These are phyloP conservation scores for Saccharomyces kudriavzevii DNA, from an alignment of 805 yeast genomes.

Conservation along the genomic window DNA sequence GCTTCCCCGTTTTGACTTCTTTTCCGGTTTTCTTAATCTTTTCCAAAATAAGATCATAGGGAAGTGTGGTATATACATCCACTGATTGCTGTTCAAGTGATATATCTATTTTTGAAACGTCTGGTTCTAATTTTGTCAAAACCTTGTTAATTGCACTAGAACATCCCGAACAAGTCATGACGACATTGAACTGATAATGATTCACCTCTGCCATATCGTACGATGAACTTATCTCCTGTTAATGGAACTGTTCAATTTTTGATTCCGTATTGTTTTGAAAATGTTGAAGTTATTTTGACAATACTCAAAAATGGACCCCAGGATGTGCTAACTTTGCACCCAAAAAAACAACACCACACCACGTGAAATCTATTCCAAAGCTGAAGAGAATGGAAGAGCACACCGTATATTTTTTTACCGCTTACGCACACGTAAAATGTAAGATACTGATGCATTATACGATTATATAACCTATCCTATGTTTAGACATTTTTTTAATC, in stretches of 20 bases:
- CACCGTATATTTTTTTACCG: neutral
- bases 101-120: conserved; percentile 59
- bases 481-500: conserved; percentile 3
- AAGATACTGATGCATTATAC: neutral
- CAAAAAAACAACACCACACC: neutral
- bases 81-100: conserved; percentile 78
- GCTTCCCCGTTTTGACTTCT: conserved; percentile 58
- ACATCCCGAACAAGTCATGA: conserved; percentile 85
- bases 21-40: conserved; percentile 89
- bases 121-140: conserved; percentile 58
- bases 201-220: conserved; percentile 30
- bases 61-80: conserved; percentile 56
- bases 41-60: conserved; percentile 70
- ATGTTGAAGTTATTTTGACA: neutral
- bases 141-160: conserved; percentile 80
- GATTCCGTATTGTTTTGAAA: neutral
- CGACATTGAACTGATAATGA: conserved; percentile 71
- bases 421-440: neutral
- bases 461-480: neutral
- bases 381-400: neutral
- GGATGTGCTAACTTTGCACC: neutral
- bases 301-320: neutral
- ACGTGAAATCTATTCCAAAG: neutral
- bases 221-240: neutral
- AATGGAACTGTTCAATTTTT: neutral